phyloP scores from a whole-genome alignment of 495 filamentous ascomycete genomes.

The Daldinia decipiens region DNA sequence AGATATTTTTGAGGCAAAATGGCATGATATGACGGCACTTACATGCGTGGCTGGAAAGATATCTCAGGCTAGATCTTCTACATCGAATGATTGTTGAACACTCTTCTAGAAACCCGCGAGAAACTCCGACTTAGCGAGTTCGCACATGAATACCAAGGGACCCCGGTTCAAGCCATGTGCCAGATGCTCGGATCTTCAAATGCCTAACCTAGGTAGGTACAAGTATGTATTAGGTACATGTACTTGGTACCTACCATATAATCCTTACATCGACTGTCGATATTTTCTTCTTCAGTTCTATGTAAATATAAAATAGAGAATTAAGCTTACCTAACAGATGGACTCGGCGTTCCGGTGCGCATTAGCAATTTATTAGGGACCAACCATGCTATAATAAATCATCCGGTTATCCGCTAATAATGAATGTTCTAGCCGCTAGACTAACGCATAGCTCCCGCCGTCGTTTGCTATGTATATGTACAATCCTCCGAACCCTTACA shows the following conservation, averaged over 20 bases:
- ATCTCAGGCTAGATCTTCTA: conserved; percentile 24
- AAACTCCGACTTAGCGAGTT: conserved; percentile 26
- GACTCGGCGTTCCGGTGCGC: not conserved
- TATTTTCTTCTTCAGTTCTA: conserved; percentile 9
- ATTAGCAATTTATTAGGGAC: not conserved
- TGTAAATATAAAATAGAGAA: no score
- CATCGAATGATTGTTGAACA: conserved; percentile 33
- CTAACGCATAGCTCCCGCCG: conserved; percentile 17
- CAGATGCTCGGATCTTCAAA: conserved; percentile 32
- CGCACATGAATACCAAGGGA: conserved; percentile 21
- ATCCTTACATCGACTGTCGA: not conserved
- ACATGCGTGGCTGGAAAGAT: conserved; percentile 33
- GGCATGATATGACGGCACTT: conserved; percentile 42
- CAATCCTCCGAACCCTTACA: conserved; percentile 1
- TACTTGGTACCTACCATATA: no score
- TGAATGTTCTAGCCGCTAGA: conserved; percentile 9
- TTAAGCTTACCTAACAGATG: not conserved
- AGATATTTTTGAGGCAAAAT: conserved; percentile 24
- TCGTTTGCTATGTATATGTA: no score
- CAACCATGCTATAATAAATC: not conserved
- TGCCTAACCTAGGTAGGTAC: not conserved
- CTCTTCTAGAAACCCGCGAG: conserved; percentile 35
- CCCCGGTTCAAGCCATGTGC: conserved; percentile 24
- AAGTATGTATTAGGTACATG: no score
- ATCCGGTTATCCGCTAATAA: not conserved